Evolutionary conservation across 768 basidiomycete species (phyloP).

Genomic region (Boletus tomentosulus): DNA sequence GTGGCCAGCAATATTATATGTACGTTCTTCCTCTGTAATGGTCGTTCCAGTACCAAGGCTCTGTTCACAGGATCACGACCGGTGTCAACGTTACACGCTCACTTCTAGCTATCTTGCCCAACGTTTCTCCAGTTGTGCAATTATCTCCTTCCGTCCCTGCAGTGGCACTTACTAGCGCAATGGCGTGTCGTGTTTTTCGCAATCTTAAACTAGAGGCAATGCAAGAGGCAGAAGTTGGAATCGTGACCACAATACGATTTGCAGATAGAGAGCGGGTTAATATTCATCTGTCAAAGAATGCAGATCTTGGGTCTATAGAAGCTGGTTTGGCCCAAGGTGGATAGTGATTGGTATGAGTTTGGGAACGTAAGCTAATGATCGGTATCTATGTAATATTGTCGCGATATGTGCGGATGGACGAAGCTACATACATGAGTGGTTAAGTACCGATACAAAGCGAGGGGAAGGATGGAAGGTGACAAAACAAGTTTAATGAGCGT

Average conservation of each 20-base stretch:
- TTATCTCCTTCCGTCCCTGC: slow-evolving; percentile 25
- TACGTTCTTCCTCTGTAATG: slow-evolving; percentile 10
- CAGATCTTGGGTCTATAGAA: not conserved
- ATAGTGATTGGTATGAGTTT: not conserved
- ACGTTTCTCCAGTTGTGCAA: slow-evolving; percentile 20
- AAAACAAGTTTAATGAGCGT: not conserved
- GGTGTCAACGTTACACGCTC: slow-evolving; percentile 29
- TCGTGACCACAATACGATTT: slow-evolving; percentile 18
- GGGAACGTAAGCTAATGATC: not conserved
- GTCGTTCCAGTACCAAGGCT: not conserved
- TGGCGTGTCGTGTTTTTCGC: slow-evolving; percentile 35
- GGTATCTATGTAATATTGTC: not conserved
- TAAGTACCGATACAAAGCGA: slow-evolving; percentile 17
- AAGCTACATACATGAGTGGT: slow-evolving; percentile 1
- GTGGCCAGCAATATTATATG: slow-evolving; percentile 39
- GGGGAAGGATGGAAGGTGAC: not conserved
- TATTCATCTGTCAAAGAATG: not conserved
- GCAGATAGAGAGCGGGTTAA: slow-evolving; percentile 1
- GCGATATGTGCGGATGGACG: not conserved
- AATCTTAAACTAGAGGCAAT: slow-evolving; percentile 26
- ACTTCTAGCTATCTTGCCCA: slow-evolving; percentile 16
- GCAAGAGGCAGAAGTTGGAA: slow-evolving; percentile 5
- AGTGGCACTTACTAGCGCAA: slow-evolving; percentile 28
- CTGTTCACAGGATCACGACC: slow-evolving; percentile 28
- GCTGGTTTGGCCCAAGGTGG: not conserved